Evolutionary conservation across 169 alveolate genomes (phyloP).

Genomic region (Neospora caninum): DNA sequence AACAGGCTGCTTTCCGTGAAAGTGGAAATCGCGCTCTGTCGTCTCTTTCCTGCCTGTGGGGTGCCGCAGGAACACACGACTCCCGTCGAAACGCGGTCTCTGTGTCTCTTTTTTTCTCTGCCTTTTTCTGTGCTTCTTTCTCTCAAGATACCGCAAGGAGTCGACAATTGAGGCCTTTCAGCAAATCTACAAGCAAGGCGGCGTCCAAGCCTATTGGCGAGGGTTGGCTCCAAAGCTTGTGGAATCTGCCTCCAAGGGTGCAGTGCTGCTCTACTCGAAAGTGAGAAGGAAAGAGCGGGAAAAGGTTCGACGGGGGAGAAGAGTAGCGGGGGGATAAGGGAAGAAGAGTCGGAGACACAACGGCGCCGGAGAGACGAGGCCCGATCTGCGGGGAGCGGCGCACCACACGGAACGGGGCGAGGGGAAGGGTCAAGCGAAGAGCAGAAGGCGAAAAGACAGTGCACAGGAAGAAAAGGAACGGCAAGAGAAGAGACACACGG

Average conservation of each 20-base stretch:
- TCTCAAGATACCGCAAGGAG: constrained; percentile 67
- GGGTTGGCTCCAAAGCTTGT: constrained; percentile 77
- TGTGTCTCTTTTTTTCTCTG: neutral
- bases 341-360: neutral
- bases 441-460: too few species aligned
- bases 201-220: constrained; percentile 75
- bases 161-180: constrained; percentile 72
- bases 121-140: constrained; percentile 5
- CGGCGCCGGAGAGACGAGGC: too few species aligned
- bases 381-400: too few species aligned
- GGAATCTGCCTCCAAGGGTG: constrained; percentile 79
- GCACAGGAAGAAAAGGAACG: too few species aligned
- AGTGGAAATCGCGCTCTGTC: too few species aligned
- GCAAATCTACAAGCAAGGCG: constrained; percentile 72
- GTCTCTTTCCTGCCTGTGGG: too few species aligned
- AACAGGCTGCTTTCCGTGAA: too few species aligned
- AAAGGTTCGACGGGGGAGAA: neutral
- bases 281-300: neutral
- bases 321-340: neutral
- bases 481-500: too few species aligned
- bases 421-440: too few species aligned
- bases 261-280: constrained; percentile 76
- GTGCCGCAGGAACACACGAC: too few species aligned
- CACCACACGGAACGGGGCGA: too few species aligned
- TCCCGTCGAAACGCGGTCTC: neutral